Base-by-base conservation (phyloP, 2,329 filamentous ascomycete genomes). In the Pseudogymnoascus sp. region DNA sequence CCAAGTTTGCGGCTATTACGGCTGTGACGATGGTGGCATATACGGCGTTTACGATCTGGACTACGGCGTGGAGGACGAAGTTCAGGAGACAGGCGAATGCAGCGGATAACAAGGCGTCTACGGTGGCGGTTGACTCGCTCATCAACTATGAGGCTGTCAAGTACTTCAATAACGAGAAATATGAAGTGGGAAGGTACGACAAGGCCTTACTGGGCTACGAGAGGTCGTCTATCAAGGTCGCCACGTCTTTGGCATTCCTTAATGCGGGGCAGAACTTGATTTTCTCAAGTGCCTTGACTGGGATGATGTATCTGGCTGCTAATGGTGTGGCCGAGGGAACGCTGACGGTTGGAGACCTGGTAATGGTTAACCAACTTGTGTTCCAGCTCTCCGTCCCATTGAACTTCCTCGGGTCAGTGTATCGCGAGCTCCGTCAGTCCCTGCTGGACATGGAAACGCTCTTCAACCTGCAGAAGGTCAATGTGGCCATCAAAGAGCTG, bases 101-200 rank as follows among this genome's bases (percentile, higher is more conserved):
- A 5, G 96, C 95, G 0, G 96, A 99, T 70, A 99, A 97, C 76
- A 91, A 88, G 73, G 95, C 91, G 0, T 96, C 93, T 0, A 97
- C 93, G 0, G 91, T 97, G 6, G 93, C 93, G 0, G 93, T 97
- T 1, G 95, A 99, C 77, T 96, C 93, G 0, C 79, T 99, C 60
- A 96, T 99, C 80, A 99, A 99, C 78, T 99, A 97, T 72, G 95
- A 99, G 76, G 93, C 96, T 12, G 95, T 99, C 73, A 99, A 99
- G 77, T 96, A 97, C 78, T 99, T 97, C 79, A 99, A 99, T 79
- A 99, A 99, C 72, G 96, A 99, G 73, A 91, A 89, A 68, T 97
- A 92, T 68, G 95, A 99, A 78, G 91, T 96, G 46, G 83, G 84
- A 34, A 86, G 95, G 44, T 99, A 99, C 74, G 93, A 97, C 75